Base-by-base conservation (phyloP, 371 early-diverging fungal species). In the Actinomortierella wolfii region DNA sequence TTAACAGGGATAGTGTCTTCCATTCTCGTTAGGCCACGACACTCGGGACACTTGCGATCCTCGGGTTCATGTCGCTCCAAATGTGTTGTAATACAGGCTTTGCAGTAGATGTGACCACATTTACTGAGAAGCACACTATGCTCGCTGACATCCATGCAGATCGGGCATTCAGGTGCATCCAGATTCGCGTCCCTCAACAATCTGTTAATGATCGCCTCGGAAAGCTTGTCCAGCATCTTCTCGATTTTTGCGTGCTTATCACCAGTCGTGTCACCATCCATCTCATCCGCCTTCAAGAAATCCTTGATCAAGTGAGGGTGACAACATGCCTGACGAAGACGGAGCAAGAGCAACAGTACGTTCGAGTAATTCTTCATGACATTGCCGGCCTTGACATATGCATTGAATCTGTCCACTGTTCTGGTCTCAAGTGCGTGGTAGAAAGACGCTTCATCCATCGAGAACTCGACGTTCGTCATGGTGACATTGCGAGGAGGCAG, bases 281-380 rank as follows among this genome's bases (percentile, higher is more conserved):
- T 58, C n/a, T 59, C 83, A n/a, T 88, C 80, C 3, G 87, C 81
- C 64, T 89, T 88, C 7, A 91, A 65, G 14, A 92, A 87, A 11
- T 73, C 73, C 11, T 51, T 66, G 59, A 73, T 73, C 39, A 92
- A 78, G 57, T 86, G 87, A 6, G 93, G 94, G 66, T 93, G 92
- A 58, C 87, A 81, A 64, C 88, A 83, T n/a, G 85, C 87, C 79
- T 81, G 89, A 29, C 83, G 80, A 26, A 90, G 56, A 28, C 86
- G 71, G 20, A 88, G 58, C 14, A 88, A 56, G 45, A 85, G 61
- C 34, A 80, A 78, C 47, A 88, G 54, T 67, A 89, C 81, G 39
- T 83, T 86, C 41, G 85, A 67, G 56, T 87, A 89, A 50, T 79
- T 81, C 54, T 76, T 74, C 59, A 80, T 75, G 4, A 77, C 78